Percentiles rank a stretch among this genome's conserved stretches.
phyloP scores from a whole-genome alignment of 495 filamentous ascomycete species.

The Penicillium subrubescens region DNA sequence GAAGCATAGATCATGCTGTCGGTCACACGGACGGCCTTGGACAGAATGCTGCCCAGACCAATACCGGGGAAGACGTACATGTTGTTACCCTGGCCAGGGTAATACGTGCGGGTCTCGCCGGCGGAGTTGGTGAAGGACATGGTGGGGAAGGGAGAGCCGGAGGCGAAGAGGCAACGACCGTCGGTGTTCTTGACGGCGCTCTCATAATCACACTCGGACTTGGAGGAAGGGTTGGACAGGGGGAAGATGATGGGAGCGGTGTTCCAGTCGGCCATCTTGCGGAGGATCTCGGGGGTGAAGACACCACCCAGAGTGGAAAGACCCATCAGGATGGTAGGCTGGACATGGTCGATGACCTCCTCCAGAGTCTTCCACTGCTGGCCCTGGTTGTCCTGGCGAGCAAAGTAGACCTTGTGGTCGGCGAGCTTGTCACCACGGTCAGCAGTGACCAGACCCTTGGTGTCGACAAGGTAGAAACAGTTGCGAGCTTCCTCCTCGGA shows the following conservation, averaged over 20 bases:
- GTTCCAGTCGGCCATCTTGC: conserved; percentile 81
- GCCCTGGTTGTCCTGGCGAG: conserved; percentile 88
- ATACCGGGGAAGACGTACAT: conserved; percentile 98
- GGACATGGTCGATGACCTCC: conserved; percentile 89
- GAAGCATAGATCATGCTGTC: conserved; percentile 95
- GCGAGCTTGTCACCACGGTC: conserved; percentile 94
- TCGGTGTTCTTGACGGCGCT: conserved; percentile 87
- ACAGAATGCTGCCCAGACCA: conserved; percentile 90
- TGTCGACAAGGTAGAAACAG: conserved; percentile 98
- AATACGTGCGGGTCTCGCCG: conserved; percentile 67
- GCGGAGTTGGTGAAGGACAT: conserved; percentile 59
- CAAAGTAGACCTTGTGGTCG: conserved; percentile 98
- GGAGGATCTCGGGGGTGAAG: conserved; percentile 86
- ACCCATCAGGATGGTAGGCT: conserved; percentile 92
- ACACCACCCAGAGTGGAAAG: conserved; percentile 92
- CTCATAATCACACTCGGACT: conserved; percentile 97
- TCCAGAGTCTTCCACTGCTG: conserved; percentile 87
- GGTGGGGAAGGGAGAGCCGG: conserved; percentile 89
- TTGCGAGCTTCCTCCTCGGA: conserved; percentile 85
- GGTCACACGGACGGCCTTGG: conserved; percentile 84
- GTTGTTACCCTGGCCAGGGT: conserved; percentile 91
- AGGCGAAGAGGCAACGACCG: conserved; percentile 89
- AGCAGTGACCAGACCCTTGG: conserved; percentile 89
- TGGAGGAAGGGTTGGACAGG: conserved; percentile 89
- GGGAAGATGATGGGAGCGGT: conserved; percentile 88